A percentile compares a stretch with the other conserved stretches of the same genome.
These are phyloP conservation scores for Entonaema liquescens DNA, from an alignment of 495 filamentous ascomycete species.

Conservation along the genomic window DNA sequence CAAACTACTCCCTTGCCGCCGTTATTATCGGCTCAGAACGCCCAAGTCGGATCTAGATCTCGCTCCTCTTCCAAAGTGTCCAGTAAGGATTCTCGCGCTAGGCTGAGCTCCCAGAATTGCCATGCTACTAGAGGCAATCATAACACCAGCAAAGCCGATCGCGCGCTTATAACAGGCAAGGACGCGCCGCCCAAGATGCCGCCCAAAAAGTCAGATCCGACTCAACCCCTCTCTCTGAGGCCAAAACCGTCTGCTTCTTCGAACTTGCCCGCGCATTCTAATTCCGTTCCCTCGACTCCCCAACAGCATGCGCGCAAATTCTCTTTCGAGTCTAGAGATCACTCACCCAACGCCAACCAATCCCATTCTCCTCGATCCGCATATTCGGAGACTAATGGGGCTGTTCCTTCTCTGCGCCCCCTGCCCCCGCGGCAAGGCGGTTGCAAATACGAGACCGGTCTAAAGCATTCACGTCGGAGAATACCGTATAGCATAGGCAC, in stretches of 20 bases:
- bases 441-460: conserved; percentile 82
- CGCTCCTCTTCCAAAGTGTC: conserved; percentile 63
- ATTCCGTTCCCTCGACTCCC: conserved; percentile 92
- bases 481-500: conserved; percentile 92
- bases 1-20: conserved; percentile 58
- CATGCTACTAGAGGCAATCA: conserved; percentile 66
- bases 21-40: conserved; percentile 55
- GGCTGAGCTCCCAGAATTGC: conserved; percentile 58
- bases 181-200: conserved; percentile 59
- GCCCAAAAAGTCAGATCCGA: conserved; percentile 51
- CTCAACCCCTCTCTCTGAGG: conserved; percentile 46
- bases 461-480: conserved; percentile 63
- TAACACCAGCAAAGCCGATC: conserved; percentile 61
- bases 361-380: conserved; percentile 90
- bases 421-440: conserved; percentile 59
- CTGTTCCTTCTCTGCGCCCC: conserved; percentile 70
- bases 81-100: conserved; percentile 56
- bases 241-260: conserved; percentile 47
- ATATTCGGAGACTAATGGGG: conserved; percentile 84
- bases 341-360: conserved; percentile 76
- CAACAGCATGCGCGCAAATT: conserved; percentile 87
- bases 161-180: conserved; percentile 63
- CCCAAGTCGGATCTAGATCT: conserved; percentile 58
- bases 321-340: conserved; percentile 84
- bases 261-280: conserved; percentile 68